Base-by-base conservation (phyloP, 257 asterid genomes). In the Cinchona pubescens region DNA sequence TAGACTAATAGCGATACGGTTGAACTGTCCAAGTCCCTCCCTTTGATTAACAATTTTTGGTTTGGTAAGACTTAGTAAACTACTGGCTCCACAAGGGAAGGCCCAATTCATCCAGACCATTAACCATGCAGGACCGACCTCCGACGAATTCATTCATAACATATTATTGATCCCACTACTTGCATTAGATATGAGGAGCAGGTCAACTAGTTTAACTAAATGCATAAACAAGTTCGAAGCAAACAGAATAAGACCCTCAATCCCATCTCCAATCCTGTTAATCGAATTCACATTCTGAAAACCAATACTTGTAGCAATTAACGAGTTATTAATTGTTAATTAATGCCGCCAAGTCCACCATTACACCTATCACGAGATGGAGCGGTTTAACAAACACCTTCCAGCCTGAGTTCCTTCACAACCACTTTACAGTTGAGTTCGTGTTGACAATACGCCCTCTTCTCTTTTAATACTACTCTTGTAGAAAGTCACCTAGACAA, bases 301-400 rank as follows among this genome's bases (percentile, higher is more conserved):
- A 38, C 42, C 42, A 38, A 38, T 1, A 38, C 42, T 38, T 2
- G 42, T 38, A 3, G 40, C 40, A 37, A 37, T 37, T 37, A 37
- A 37, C 40, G 40, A 37, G 40, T 9, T 14, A 37, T 49, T 46
- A n/a, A 69, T 74, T 75, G 83, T 83, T 78, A 48, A 72, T n/a
- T n/a, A n/a, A n/a, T n/a, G n/a, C n/a, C 82, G 90, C 96, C 85
- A 75, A 88, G 85, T 91, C 97, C 93, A 90, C 90, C 83, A 83
- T 81, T 51, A 81, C 46, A 37, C 78, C 80, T 56, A 48, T 71
- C 83, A 84, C 75, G 60, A 82, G 86, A 80, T 88, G 96, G 96
- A 85, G 94, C 90, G 82, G 96, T 92, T 92, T 84, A 90, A 92
- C 97, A 76, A 92, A 88, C 95, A 66, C 82, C 67, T 37, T 37